These are phyloP conservation scores for Chenopodium quinoa DNA, from an alignment of 148 eudicot genomes.

Conservation along the genomic window DNA sequence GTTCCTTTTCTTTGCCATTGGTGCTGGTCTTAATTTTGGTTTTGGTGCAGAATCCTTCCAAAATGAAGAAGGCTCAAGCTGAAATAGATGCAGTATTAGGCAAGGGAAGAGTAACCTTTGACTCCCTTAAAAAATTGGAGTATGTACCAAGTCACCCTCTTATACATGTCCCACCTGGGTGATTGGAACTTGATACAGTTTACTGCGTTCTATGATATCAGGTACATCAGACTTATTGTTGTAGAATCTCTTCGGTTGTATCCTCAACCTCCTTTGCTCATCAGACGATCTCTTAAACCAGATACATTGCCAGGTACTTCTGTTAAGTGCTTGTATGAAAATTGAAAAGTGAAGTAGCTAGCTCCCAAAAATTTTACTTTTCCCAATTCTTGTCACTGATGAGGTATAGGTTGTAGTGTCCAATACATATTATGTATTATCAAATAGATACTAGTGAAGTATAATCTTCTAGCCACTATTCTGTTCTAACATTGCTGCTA, in stretches of 20 bases:
- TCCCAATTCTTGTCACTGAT: background rate
- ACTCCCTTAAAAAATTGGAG: constrained; percentile 78
- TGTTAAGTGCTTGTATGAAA: background rate
- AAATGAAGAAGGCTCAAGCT: constrained; percentile 95
- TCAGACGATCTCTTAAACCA: constrained; percentile 77
- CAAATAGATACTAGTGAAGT: background rate
- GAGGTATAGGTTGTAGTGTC: background rate
- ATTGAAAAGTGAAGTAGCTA: background rate
- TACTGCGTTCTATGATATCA: constrained; percentile 28
- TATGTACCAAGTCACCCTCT: constrained; percentile 25
- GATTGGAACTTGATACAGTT: background rate
- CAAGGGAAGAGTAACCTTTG: constrained; percentile 60
- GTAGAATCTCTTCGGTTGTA: constrained; percentile 88
- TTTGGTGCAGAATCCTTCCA: constrained; percentile 64
- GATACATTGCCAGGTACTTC: constrained; percentile 80
- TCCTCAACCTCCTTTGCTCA: constrained; percentile 98
- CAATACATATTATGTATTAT: background rate
- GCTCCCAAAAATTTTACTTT: background rate
- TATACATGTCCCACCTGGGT: background rate
- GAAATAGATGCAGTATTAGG: constrained; percentile 84
- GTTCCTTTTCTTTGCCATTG: background rate
- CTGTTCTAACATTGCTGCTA: background rate
- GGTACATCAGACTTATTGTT: constrained; percentile 83
- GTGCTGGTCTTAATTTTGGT: constrained; percentile 20
- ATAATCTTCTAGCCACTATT: background rate